Evolutionary conservation across 140 eudicot species (phyloP).

Genomic region (Ambrosia hybrid): DNA sequence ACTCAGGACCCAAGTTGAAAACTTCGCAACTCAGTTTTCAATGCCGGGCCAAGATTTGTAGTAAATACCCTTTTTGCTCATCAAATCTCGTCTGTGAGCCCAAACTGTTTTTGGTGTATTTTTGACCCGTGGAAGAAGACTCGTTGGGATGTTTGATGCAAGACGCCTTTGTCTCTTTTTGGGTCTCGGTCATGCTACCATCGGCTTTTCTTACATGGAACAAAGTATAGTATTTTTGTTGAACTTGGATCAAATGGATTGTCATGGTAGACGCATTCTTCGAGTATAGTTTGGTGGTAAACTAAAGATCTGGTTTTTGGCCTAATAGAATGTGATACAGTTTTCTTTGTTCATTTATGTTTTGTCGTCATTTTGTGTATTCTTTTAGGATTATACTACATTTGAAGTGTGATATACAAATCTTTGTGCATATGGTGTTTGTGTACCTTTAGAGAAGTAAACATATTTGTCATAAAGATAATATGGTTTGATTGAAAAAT

Average conservation of each 20-base stretch:
- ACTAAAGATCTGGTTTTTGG: too few species aligned
- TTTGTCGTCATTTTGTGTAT: neutral
- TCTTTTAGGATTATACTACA: neutral
- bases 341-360: neutral
- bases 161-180: neutral
- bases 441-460: too few species aligned
- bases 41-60: conserved; percentile 84
- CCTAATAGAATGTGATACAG: neutral
- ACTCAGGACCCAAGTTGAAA: conserved; percentile 64
- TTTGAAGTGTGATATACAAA: too few species aligned
- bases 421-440: too few species aligned
- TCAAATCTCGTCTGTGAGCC: neutral
- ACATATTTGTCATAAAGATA: too few species aligned
- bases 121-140: conserved; percentile 2
- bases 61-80: neutral
- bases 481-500: too few species aligned
- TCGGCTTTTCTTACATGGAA: neutral
- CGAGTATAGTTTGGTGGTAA: neutral
- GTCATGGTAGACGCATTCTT: neutral
- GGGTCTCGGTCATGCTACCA: neutral
- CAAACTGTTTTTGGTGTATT: neutral
- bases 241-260: neutral
- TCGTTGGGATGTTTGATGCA: neutral
- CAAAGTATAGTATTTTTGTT: neutral
- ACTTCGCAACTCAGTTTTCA: conserved; percentile 80